Conservation (phyloP, 352 stramenopile genomes). For the Sclerospora graminicola region DNA sequence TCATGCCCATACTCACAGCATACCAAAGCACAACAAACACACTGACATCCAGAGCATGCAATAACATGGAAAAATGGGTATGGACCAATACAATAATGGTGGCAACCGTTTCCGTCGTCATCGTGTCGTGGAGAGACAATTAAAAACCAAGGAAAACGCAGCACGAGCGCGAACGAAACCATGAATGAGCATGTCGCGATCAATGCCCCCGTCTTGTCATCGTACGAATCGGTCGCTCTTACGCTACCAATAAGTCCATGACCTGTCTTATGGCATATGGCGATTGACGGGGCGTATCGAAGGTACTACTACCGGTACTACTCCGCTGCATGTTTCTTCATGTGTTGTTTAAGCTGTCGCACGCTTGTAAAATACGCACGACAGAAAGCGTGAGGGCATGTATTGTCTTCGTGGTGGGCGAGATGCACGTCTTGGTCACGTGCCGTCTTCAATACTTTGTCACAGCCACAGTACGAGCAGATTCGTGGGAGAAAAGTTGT, state of each 20-base stretch:
- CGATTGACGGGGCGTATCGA: too few species aligned
- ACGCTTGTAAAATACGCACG: constrained; percentile 20
- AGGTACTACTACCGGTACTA: too few species aligned
- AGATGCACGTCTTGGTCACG: constrained; percentile 15
- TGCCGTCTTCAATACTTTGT: constrained; percentile 20
- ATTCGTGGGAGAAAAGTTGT: constrained; percentile 19
- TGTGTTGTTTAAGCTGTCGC: constrained; percentile 23
- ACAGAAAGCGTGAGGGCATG: constrained; percentile 17
- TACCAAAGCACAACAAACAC: constrained; percentile 73
- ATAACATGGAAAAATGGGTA: too few species aligned
- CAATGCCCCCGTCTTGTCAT: constrained; percentile 43
- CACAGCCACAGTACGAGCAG: constrained; percentile 28
- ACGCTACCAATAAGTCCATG: not conserved
- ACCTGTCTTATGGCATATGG: not conserved
- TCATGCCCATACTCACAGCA: constrained; percentile 79
- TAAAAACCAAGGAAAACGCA: too few species aligned
- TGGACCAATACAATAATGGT: too few species aligned
- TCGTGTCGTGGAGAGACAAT: too few species aligned
- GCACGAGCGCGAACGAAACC: constrained; percentile 35
- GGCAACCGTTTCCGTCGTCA: too few species aligned
- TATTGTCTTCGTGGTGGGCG: constrained; percentile 18
- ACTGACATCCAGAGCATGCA: constrained; percentile 59
- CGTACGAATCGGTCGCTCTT: constrained; percentile 6
- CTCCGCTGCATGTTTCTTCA: constrained; percentile 1
- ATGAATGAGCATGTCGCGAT: constrained; percentile 50